Evolutionary conservation across 495 filamentous ascomycete genomes (phyloP).

Genomic region (Xanthoparmelia taractica): DNA sequence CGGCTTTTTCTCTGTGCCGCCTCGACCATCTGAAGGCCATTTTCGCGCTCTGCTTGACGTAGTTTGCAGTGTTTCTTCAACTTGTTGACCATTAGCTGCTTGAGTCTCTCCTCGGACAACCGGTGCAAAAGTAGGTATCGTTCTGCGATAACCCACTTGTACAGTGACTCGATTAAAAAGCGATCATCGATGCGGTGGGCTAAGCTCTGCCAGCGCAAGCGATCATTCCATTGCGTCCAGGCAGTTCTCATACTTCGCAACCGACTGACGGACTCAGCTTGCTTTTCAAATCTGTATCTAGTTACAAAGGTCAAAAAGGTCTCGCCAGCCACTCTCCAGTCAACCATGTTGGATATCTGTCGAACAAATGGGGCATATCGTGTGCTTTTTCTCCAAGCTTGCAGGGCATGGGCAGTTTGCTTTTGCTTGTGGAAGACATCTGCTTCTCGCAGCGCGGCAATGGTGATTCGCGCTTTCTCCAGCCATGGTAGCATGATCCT

Average conservation of each 20-base stretch:
- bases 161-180: conserved; percentile 49
- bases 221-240: conserved; percentile 62
- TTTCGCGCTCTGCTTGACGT: conserved; percentile 35
- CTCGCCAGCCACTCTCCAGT: conserved; percentile 42
- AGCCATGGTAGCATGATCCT: conserved; percentile 20
- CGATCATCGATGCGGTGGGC: conserved; percentile 50
- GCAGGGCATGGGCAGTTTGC: conserved; percentile 30
- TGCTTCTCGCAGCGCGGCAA: conserved; percentile 31
- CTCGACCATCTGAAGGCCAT: conserved; percentile 28
- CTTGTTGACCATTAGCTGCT: conserved; percentile 37
- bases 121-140: conserved; percentile 46
- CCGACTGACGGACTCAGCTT: conserved; percentile 49
- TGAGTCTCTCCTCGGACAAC: conserved; percentile 44
- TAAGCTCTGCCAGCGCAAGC: conserved; percentile 48
- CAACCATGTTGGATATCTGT: conserved; percentile 40
- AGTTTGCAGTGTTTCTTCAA: conserved; percentile 34
- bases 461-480: conserved; percentile 29
- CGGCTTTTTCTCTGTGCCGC: conserved; percentile 31
- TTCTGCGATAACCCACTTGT: conserved; percentile 56
- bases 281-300: conserved; percentile 41
- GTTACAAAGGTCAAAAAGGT: conserved; percentile 47
- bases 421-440: conserved; percentile 30
- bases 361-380: conserved; percentile 42
- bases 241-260: conserved; percentile 48
- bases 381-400: conserved; percentile 38